phyloP scores from a whole-genome alignment of 2,329 filamentous ascomycete genomes.

The Plectosphaerella sp. region DNA sequence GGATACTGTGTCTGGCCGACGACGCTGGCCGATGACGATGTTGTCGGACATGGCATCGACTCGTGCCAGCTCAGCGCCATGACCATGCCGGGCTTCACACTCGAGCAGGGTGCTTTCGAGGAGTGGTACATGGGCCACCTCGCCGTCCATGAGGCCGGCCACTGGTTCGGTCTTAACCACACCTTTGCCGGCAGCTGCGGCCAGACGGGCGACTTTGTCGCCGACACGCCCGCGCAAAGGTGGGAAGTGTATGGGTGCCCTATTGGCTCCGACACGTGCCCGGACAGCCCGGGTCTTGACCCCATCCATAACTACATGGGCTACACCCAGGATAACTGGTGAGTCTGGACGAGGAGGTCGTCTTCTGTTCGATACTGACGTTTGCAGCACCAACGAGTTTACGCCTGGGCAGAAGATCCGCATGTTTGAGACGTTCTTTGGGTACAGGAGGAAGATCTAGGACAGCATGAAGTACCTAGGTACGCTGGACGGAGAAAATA shows the following conservation, averaged over 20 bases:
- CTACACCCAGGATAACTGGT: constrained; percentile 11
- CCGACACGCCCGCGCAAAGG: constrained; percentile 31
- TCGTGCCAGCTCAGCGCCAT: background rate
- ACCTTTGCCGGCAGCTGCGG: constrained; percentile 18
- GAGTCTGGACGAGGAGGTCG: no score
- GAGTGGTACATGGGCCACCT: constrained; percentile 19
- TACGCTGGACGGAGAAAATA: no score
- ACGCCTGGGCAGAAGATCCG: constrained; percentile 34
- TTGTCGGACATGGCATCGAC: no score
- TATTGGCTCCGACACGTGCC: constrained; percentile 21
- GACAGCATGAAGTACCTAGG: no score
- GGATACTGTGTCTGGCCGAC: constrained; percentile 43
- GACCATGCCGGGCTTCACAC: background rate
- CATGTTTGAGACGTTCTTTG: constrained; percentile 19
- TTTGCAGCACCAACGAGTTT: constrained; percentile 26
- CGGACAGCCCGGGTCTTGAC: constrained; percentile 15
- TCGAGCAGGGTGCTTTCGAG: background rate
- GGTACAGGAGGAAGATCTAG: constrained; percentile 4
- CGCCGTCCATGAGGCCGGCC: constrained; percentile 19
- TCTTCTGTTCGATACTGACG: background rate
- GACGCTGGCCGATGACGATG: background rate
- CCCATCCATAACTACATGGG: constrained; percentile 23
- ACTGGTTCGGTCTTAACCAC: constrained; percentile 13
- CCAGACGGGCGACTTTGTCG: constrained; percentile 25
- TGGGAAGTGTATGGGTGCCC: constrained; percentile 25